Base-by-base conservation (phyloP, 768 basidiomycete genomes). In the Amanita exitialis region DNA sequence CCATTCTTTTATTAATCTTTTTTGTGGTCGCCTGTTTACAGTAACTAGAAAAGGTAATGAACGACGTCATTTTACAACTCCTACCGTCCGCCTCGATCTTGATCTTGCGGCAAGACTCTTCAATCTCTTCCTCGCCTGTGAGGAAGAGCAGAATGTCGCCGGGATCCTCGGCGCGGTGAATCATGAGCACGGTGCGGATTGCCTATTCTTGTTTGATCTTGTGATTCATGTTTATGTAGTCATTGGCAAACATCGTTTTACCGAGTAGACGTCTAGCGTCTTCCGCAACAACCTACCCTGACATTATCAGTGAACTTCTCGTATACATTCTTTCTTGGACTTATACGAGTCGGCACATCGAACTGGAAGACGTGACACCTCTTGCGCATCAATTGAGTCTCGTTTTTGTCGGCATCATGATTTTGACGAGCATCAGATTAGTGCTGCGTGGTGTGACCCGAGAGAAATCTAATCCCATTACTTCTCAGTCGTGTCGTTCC, bases 101-200 rank as follows among this genome's bases (percentile, higher is more conserved):
- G 61, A 99, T 93, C 64, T 93, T 96, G 37, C 88, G 73, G 64
- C 95, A 99, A 0, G 90, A 83, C 57, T 96, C 93, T 60, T 98
- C 94, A 56, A 98, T 98, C 68, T 99, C 95, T 61, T 97, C 94
- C 63, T 98, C 95, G 62, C 95, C 95, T 0, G 96, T 98, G 57
- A 99, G 72, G 82, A 99, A 99, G 5, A 99, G 69, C 2, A 99
- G 70, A 34, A 98, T 76, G 59, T 99, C 95, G 2, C 95, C 95
- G 0, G 82, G 85, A 0, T 90, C 89, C 63, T 99, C 96, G 0
- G 89, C 90, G 43, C 95, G 82, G 61, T 98, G 95, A 25, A 99
- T 97, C 90, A 94, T 94, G 41, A 97, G 70, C 18, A 96, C 93
- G 0, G 94, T 93, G 10, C 93, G 82, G 55, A 98, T 95, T 1